Evolutionary conservation across 306 rosid genomes (phyloP).

Genomic region (cucumber (Cucumis sativus)): Cucumber_9930_V3 NC_026656.2:4887001-4887500

Average conservation of each 20-base stretch:
- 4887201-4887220: constrained; percentile 28
- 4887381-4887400: constrained; percentile 6
- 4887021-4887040: background rate
- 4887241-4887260: constrained; percentile 40
- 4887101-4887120: constrained; percentile 60
- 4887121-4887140: constrained; percentile 20
- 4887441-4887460: constrained; percentile 3
- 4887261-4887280: constrained; percentile 15
- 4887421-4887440: background rate
- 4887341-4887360: background rate
- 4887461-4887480: constrained; percentile 1
- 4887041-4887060: constrained; percentile 38
- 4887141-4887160: background rate
- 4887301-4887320: background rate
- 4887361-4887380: background rate
- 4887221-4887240: constrained; percentile 26
- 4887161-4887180: constrained; percentile 26
- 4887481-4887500: constrained; percentile 12
- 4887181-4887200: constrained; percentile 36
- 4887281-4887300: background rate
- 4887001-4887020: background rate
- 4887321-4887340: background rate
- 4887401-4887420: background rate
- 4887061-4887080: constrained; percentile 58
- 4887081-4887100: constrained; percentile 42